Evolutionary conservation across 345 rosid genomes (phyloP), one percentile per base, ranked within the genome.

Genomic region (Capsella bursapastoris): DNA sequence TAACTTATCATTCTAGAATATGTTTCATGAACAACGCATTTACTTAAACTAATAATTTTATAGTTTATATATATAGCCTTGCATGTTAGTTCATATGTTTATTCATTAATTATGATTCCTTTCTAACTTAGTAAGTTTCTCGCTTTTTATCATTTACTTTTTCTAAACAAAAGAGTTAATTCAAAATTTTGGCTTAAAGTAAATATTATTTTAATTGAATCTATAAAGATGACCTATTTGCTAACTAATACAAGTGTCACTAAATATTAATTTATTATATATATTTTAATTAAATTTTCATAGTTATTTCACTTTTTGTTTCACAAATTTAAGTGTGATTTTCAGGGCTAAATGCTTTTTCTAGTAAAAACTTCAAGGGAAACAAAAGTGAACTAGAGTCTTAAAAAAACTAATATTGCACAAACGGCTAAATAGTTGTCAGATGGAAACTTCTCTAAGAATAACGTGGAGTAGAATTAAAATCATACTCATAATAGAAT

Each of bases 361-460:
- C 43, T 29, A 10, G 37, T 43, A 31, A 35, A 72, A 73, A 44
- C 57, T 53, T 62, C 15, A n/a, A 62, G 37, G 37, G 2, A 25
- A 1, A 3, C 5, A 14, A 11, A 32, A 31, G 56, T 45, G 35
- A 37, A 22, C 18, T 22, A 40, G 3, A 18, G 5, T 59, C 27
- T n/a, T 12, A 43, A 43, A 43, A 22, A 41, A 12, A 3, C n/a
- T 41, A 41, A 10, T 43, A 12, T 4, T 44, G 49, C 3, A 49
- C 3, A 49, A 51, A 11, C 31, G 40, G n/a, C 49, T 11, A 64
- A 25, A 57, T 16, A 7, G 11, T 48, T 57, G 15, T 57, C 7
- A 29, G 44, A 51, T 66, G 53, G 78, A 40, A 38, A 32, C 67
- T 66, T 74, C 45, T 57, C 45, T 57, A 57, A 57, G 53, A 48